phyloP scores from a whole-genome alignment of 768 basidiomycete species.

The Asterophora parasitica region DNA sequence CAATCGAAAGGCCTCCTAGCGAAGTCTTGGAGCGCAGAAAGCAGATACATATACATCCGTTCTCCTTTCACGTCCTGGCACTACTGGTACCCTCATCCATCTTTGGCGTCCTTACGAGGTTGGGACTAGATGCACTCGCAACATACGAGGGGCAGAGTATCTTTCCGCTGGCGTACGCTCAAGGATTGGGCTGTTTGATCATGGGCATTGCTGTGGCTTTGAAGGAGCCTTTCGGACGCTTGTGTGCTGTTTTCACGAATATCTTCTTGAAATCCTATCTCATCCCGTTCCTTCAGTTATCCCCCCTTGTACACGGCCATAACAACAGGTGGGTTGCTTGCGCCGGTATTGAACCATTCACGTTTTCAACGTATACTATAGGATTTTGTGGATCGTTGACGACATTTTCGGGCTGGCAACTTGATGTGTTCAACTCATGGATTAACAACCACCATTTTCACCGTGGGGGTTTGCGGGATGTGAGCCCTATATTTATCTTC shows the following conservation, averaged over 20 bases:
- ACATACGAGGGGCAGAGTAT: conserved; percentile 72
- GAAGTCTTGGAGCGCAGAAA: conserved; percentile 26
- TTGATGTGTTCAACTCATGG: conserved; percentile 85
- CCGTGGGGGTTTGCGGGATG: conserved; percentile 67
- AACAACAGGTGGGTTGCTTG: conserved; percentile 61
- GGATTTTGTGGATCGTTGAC: conserved; percentile 96
- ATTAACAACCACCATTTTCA: conserved; percentile 54
- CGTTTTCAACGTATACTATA: conserved; percentile 21
- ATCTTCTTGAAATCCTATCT: neutral
- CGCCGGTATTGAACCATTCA: neutral
- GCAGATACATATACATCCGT: conserved; percentile 39
- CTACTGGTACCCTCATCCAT: conserved; percentile 80
- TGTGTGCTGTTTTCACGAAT: conserved; percentile 45
- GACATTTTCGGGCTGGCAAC: conserved; percentile 94
- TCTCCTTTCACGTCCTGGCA: conserved; percentile 59
- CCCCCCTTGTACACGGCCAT: conserved; percentile 83
- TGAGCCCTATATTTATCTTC: conserved; percentile 31
- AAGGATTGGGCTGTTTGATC: conserved; percentile 83
- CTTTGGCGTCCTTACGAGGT: conserved; percentile 76
- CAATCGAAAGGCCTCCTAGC: conserved; percentile 31
- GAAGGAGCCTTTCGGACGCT: conserved; percentile 67
- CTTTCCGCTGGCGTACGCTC: conserved; percentile 80
- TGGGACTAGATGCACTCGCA: conserved; percentile 72
- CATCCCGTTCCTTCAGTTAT: conserved; percentile 49
- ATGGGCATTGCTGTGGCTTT: conserved; percentile 80